A percentile compares a stretch with the other conserved stretches of the same genome.
Evolutionary conservation across 2,329 filamentous ascomycete genomes (phyloP).

Genomic region (Blastomyces gilchristii): DNA sequence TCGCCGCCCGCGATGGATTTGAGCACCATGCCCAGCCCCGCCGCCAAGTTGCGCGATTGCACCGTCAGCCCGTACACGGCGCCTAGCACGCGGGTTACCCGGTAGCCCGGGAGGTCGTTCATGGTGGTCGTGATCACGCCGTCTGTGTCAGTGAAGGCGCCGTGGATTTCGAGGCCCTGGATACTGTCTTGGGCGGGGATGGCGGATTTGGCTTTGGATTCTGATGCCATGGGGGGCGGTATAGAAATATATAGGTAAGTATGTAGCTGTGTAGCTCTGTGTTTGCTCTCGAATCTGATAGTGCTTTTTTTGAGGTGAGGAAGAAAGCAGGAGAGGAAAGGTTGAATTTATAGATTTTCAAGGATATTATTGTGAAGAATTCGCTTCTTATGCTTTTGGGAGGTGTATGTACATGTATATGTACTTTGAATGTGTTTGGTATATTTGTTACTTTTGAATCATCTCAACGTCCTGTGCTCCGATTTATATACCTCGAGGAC

Average conservation of each 20-base stretch:
- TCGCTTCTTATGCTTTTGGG: background rate
- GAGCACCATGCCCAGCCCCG: slow-evolving; percentile 46
- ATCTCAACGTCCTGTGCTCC: background rate
- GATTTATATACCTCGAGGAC: background rate
- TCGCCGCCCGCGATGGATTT: slow-evolving; percentile 51
- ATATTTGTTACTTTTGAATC: too few relatives aligned
- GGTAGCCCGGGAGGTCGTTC: slow-evolving; percentile 54
- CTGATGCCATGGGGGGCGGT: background rate
- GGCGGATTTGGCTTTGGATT: background rate
- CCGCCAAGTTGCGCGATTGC: slow-evolving; percentile 49
- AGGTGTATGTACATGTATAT: too few relatives aligned
- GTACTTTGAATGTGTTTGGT: too few relatives aligned
- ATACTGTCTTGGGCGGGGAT: background rate
- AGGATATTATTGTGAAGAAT: background rate
- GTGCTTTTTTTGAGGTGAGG: too few relatives aligned
- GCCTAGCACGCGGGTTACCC: slow-evolving; percentile 47
- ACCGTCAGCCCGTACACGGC: slow-evolving; percentile 50
- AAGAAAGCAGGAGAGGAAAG: too few relatives aligned
- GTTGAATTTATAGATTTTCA: too few relatives aligned
- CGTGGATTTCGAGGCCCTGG: slow-evolving; percentile 13
- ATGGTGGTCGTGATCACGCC: slow-evolving; percentile 54
- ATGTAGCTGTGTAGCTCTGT: background rate
- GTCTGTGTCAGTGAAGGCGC: slow-evolving; percentile 49
- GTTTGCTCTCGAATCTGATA: too few relatives aligned
- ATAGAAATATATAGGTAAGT: too few relatives aligned